Conservation (phyloP, 192 early-diverging fungal genomes). For the Podila minutissima region DNA sequence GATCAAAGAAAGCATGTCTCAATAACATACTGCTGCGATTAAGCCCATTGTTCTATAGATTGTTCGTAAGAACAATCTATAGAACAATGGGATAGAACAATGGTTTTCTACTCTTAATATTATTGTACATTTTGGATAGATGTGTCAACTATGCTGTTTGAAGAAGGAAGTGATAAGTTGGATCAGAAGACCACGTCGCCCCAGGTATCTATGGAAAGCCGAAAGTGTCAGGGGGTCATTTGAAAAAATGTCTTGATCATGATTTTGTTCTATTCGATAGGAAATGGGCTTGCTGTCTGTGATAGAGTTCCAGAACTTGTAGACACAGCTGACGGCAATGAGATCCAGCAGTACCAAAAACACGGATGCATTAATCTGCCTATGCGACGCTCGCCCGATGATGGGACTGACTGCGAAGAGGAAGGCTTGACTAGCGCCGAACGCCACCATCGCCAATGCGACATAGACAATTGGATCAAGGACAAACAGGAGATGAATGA, state of each 20-base stretch:
- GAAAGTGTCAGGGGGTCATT: background rate
- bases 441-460: conserved; percentile 3
- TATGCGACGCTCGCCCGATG: conserved; percentile 10
- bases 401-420: conserved; percentile 10
- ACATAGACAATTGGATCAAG: conserved; percentile 13
- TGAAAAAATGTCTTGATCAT: background rate
- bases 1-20: too few relatives aligned
- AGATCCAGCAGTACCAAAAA: conserved; percentile 62
- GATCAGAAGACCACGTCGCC: conserved; percentile 12
- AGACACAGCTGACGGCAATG: conserved; percentile 52
- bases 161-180: background rate
- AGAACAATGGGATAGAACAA: too few relatives aligned
- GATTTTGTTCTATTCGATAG: conserved; percentile 15
- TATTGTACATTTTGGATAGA: too few relatives aligned
- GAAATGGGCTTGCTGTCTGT: conserved; percentile 54
- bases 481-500: background rate
- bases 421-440: conserved; percentile 14
- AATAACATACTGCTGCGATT: too few relatives aligned
- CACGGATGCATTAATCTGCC: conserved; percentile 59
- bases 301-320: conserved; percentile 65
- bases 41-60: too few relatives aligned
- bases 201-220: conserved; percentile 19
- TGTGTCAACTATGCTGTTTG: background rate
- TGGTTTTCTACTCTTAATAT: too few relatives aligned
- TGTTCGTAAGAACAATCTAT: too few relatives aligned